Evolutionary conservation across 1,284 basidiomycete genomes (phyloP), one percentile per base, ranked within the genome.

Genomic region (Tylopilus sp.): DNA sequence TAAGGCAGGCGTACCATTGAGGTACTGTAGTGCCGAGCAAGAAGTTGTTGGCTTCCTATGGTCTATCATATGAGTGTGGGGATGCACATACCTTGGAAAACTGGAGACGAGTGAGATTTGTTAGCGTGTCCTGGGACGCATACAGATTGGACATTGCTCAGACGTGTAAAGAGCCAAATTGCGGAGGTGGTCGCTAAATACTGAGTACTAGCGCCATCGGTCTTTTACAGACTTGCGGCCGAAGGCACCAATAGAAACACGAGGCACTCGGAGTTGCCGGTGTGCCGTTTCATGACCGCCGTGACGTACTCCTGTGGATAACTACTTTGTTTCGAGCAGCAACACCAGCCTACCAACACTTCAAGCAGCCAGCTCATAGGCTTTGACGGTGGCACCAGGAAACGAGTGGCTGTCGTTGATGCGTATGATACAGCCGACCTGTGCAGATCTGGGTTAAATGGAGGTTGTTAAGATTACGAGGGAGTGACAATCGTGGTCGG

Each of bases 1-100:
- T 18, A 35, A 23, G 35, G 2, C 1, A 23, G 23, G 13, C 34
- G 6, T 49, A 62, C 59, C 61, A 9, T 64, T 64, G 16, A 64
- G 33, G 40, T 49, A 58, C 61, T 60, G 18, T 15, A 26, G 13
- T 26, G 36, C 31, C 16, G 10, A 16, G 6, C 18, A 18, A 12
- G 18, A 4, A 10, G 2, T 33, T 6, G 33, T 28, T 8, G 36
- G 31, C 40, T 12, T 34, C 10, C 2, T 3, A 28, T 39, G 21
- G 31, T 15, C n/a, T 5, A 25, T 33, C n/a, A n/a, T n/a, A n/a
- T 11, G 12, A 36, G 8, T 3, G 19, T 40, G 16, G 30, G 7
- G 29, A 8, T 15, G 6, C 7, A 8, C 54, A 34, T 19, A 64
- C 59, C 59, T 58, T 60, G 42, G 50, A 51, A 46, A 58, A 38